Evolutionary conservation across 768 basidiomycete species (phyloP), one percentile per base, ranked within the genome.

Genomic region (Tulasnella sp.): DNA sequence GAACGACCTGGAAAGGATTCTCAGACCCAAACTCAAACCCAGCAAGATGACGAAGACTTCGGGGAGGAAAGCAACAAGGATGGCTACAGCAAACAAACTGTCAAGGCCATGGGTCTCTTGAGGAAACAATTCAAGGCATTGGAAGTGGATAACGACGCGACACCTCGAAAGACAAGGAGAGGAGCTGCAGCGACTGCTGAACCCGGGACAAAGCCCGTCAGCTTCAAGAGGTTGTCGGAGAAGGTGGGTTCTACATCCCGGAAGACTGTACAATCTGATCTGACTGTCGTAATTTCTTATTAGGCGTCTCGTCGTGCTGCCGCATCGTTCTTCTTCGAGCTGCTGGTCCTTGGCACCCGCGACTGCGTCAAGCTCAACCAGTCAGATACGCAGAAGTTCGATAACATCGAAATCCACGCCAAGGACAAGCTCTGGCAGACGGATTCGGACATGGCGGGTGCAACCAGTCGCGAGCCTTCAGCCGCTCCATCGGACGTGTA

Each of bases 301-400:
- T 79, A 96, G 93, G 92, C 95, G 15, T 92, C 94, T 12, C 91
- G 93, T 68, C 90, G 94, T 54, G 97, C 96, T 15, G 95, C 97
- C 1, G 90, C 97, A 0, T 91, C 94, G 1, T 98, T 99, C 86
- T 99, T 99, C 87, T 99, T 99, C 82, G 97, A 99, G 83, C 84
- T 98, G 40, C 90, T 99, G 37, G 94, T 99, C 1, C 89, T 99
- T 1, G 91, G 94, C 12, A 98, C 97, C 4, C 91, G 93, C 40
- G 96, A 98, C 82, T 95, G 93, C 81, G 85, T 99, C 79, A 89
- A 92, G 79, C 83, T 99, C 64, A 84, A 89, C 8, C 97, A 99
- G 82, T 29, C 45, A 19, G 73, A 67, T 3, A 80, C 82, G 6
- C 85, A 85, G 9, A 85, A 94, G 0, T 97, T 94, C 81, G 92